A percentile compares a stretch with the other conserved stretches of the same genome.
Evolutionary conservation across 2,329 filamentous ascomycete species (phyloP).

Genomic region (Aspergillus viridinutans): DNA sequence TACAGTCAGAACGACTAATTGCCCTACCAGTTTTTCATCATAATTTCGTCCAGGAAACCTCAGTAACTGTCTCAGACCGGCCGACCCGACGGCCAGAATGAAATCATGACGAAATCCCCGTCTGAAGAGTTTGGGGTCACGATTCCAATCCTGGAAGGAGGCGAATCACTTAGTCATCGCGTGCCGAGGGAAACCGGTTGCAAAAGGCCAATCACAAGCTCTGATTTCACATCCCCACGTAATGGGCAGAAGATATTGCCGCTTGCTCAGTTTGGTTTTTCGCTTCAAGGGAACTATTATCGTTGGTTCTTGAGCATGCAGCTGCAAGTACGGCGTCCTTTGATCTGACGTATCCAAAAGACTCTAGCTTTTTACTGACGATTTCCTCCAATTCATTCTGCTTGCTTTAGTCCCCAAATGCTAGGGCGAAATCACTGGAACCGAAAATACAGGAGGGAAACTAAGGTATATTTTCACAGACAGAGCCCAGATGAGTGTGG

Average conservation of each 20-base stretch:
- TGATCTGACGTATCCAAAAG: not conserved
- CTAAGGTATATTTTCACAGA: not conserved
- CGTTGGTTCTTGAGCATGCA: not conserved
- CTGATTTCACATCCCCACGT: constrained; percentile 17
- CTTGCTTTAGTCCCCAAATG: not conserved
- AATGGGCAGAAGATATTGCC: constrained; percentile 33
- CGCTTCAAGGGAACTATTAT: constrained; percentile 2
- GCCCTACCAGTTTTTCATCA: not conserved
- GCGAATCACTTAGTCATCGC: constrained; percentile 12
- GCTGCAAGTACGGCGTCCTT: not conserved
- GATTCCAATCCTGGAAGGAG: not conserved
- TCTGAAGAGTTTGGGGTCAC: not conserved
- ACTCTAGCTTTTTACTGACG: not conserved
- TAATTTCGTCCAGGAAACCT: no score
- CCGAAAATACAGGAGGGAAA: not conserved
- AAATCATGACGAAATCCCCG: not conserved
- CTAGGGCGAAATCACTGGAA: not conserved
- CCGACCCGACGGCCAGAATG: not conserved
- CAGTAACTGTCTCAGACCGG: not conserved
- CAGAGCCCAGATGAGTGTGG: not conserved
- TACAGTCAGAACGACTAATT: not conserved
- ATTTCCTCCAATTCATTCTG: not conserved
- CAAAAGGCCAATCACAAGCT: constrained; percentile 22
- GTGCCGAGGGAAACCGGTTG: constrained; percentile 15
- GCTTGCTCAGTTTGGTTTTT: constrained; percentile 19